Conservation (phyloP, 306 rosid genomes). For the Corylus americana region DNA sequence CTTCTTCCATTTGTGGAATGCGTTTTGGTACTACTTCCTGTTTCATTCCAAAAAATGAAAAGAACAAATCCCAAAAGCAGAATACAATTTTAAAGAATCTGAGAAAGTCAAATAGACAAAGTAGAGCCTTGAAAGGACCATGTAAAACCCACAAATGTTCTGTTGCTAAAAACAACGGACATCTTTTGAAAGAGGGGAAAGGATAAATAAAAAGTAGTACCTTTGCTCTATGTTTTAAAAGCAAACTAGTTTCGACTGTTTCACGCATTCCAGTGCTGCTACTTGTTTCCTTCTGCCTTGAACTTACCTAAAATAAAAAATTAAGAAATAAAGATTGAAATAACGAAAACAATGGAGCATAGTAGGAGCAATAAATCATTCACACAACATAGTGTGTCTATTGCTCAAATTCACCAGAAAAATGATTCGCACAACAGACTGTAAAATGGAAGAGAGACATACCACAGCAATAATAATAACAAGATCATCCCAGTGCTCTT, state of each 20-base stretch:
- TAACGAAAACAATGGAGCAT: conserved; percentile 20
- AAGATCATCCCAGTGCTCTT: conserved; percentile 97
- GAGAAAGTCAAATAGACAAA: neutral
- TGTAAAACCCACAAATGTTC: neutral
- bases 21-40: conserved; percentile 96
- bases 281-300: conserved; percentile 96
- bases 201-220: conserved; percentile 33
- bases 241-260: conserved; percentile 88
- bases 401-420: conserved; percentile 9
- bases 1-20: conserved; percentile 79
- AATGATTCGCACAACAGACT: conserved; percentile 23
- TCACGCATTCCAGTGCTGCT: conserved; percentile 98
- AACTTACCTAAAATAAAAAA: conserved; percentile 74
- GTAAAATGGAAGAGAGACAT: conserved; percentile 23
- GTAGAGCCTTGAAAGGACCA: neutral
- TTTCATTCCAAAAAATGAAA: conserved; percentile 26
- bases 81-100: conserved; percentile 20
- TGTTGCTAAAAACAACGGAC: neutral
- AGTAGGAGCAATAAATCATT: conserved; percentile 2
- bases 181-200: neutral
- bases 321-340: conserved; percentile 21
- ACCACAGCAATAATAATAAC: conserved; percentile 94
- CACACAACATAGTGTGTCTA: neutral
- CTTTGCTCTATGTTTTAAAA: conserved; percentile 92
- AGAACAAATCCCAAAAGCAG: conserved; percentile 3